Evolutionary conservation across 345 rosid genomes (phyloP).

Genomic region (Zanthoxylum bungeanum): DNA sequence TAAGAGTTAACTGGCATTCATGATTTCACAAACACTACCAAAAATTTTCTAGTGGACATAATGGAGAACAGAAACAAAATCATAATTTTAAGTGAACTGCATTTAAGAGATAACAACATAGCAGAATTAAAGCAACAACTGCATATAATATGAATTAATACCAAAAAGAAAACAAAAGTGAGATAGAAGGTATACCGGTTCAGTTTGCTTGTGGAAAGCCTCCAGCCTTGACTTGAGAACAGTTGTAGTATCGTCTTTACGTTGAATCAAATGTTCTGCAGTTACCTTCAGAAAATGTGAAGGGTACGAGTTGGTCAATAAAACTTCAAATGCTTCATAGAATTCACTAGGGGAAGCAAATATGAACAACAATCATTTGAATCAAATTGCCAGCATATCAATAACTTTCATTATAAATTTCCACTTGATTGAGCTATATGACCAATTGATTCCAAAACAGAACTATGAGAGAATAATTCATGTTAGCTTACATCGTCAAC

Average conservation of each 20-base stretch:
- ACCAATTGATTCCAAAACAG: background rate
- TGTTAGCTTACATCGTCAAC: conserved; percentile 74
- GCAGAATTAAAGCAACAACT: background rate
- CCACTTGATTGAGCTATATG: background rate
- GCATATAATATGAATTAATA: background rate
- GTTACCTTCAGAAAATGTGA: conserved; percentile 52
- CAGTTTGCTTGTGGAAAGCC: conserved; percentile 85
- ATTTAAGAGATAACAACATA: background rate
- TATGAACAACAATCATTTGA: background rate
- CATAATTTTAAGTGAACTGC: background rate
- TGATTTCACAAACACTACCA: background rate
- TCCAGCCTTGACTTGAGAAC: conserved; percentile 85
- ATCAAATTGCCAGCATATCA: background rate
- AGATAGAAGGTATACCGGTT: conserved; percentile 50
- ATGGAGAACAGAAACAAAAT: background rate
- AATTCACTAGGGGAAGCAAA: background rate
- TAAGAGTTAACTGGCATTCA: background rate
- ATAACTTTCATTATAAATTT: background rate
- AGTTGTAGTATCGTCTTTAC: conserved; percentile 84
- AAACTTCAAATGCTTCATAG: background rate
- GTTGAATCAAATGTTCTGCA: conserved; percentile 85
- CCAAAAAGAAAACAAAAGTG: background rate
- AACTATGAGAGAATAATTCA: conserved; percentile 6
- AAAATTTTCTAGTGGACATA: background rate
- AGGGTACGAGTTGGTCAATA: conserved; percentile 1